These are phyloP conservation scores for Phenoliferia sp. DNA, from an alignment of 1,284 basidiomycete species.

Conservation along the genomic window DNA sequence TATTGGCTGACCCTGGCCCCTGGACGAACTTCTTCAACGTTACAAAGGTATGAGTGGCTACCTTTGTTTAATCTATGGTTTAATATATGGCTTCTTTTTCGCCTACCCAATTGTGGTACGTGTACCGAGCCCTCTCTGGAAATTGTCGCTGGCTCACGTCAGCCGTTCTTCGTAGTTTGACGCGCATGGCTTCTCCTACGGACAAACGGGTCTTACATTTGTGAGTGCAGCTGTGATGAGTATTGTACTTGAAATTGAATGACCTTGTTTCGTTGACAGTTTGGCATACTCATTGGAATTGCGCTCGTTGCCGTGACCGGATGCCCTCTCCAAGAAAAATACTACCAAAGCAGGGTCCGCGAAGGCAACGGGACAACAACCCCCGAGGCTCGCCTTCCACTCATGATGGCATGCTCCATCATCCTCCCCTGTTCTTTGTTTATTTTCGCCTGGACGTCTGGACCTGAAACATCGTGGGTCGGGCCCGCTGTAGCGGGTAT, in stretches of 20 bases:
- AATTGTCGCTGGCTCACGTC: not conserved
- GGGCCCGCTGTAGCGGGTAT: conserved; percentile 42
- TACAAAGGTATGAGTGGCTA: conserved; percentile 53
- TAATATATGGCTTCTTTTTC: conserved; percentile 31
- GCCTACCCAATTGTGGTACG: conserved; percentile 47
- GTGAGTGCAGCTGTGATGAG: not conserved
- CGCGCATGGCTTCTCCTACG: conserved; percentile 46
- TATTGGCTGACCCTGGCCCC: not conserved
- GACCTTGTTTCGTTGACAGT: not conserved
- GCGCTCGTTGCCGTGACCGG: conserved; percentile 15
- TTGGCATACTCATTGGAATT: conserved; percentile 40
- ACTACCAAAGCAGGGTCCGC: conserved; percentile 13
- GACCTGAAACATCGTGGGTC: conserved; percentile 45
- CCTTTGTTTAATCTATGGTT: conserved; percentile 57
- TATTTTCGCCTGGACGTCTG: conserved; percentile 44
- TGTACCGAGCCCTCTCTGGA: conserved; percentile 34
- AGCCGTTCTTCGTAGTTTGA: no score
- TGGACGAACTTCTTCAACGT: not conserved
- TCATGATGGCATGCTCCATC: conserved; percentile 38
- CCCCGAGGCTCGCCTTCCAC: conserved; percentile 40
- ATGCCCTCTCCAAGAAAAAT: conserved; percentile 30
- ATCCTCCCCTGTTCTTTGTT: conserved; percentile 46
- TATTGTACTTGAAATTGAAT: conserved; percentile 21
- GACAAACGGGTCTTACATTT: conserved; percentile 49
- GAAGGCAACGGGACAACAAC: not conserved